Percentiles rank a stretch among this genome's conserved stretches.
phyloP scores from a whole-genome alignment of 2,329 filamentous ascomycete species.

The Fusarium clavum region DNA sequence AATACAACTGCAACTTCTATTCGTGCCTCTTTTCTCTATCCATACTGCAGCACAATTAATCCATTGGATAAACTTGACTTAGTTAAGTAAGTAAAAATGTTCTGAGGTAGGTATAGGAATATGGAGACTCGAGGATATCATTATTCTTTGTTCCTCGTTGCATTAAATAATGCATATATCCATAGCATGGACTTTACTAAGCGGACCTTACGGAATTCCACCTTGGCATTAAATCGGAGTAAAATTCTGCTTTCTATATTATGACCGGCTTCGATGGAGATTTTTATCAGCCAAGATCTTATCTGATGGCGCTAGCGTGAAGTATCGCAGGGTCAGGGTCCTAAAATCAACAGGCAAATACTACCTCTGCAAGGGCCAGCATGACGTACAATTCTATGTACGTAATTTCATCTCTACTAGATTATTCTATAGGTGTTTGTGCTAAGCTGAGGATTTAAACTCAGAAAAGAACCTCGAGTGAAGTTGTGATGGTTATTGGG shows the following conservation, averaged over 20 bases:
- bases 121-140: background rate
- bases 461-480: background rate
- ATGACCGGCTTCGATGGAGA: background rate
- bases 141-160: background rate
- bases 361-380: background rate
- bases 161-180: background rate
- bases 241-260: background rate
- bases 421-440: background rate
- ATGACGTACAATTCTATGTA: background rate
- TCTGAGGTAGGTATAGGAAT: background rate
- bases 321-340: constrained; percentile 8
- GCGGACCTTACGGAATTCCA: background rate
- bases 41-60: background rate
- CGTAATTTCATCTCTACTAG: background rate
- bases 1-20: background rate
- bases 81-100: too few relatives aligned
- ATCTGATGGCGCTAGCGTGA: constrained; percentile 9
- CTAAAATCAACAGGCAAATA: background rate
- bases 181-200: background rate
- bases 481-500: too few relatives aligned
- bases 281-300: constrained; percentile 20
- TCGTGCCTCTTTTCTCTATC: fast-evolving
- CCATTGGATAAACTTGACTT: background rate
- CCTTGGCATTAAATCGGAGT: constrained; percentile 8
- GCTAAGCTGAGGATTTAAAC: background rate